Evolutionary conservation across 106 monocot genomes (phyloP).

Genomic region (Posidonia australis): DNA sequence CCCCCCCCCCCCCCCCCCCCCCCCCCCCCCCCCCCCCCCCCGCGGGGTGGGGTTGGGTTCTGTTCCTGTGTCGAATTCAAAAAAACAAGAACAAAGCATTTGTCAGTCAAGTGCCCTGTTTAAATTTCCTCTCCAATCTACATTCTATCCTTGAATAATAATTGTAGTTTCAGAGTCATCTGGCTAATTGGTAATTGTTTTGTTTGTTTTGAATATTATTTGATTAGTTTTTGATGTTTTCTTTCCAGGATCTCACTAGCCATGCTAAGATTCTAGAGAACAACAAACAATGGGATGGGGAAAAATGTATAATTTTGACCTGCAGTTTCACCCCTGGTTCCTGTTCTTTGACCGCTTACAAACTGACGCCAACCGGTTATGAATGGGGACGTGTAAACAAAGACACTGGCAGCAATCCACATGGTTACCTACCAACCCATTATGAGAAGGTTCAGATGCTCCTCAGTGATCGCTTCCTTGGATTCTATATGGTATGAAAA

Average conservation of each 20-base stretch:
- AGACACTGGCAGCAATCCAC: slow-evolving; percentile 98
- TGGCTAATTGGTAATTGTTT: neutral
- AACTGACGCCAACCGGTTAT: slow-evolving; percentile 91
- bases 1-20: too few species aligned
- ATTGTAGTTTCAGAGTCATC: neutral
- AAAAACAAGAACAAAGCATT: too few species aligned
- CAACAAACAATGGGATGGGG: slow-evolving; percentile 98
- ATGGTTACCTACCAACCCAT: slow-evolving; percentile 94
- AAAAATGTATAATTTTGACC: slow-evolving; percentile 90
- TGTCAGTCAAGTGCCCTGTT: too few species aligned
- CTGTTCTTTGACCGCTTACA: slow-evolving; percentile 95
- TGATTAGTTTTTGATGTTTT: neutral
- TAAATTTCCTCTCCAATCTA: too few species aligned
- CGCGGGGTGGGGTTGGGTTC: too few species aligned
- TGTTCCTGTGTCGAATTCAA: too few species aligned
- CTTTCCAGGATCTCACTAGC: slow-evolving; percentile 68
- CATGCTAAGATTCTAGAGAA: slow-evolving; percentile 92
- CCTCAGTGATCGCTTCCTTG: slow-evolving; percentile 94
- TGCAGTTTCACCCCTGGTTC: slow-evolving; percentile 99
- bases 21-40: too few species aligned
- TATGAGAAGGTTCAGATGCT: slow-evolving; percentile 99
- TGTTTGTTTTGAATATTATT: neutral
- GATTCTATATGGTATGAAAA: slow-evolving; percentile 89
- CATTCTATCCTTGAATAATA: too few species aligned
- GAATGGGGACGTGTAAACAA: slow-evolving; percentile 98